Evolutionary conservation across 2,329 filamentous ascomycete genomes (phyloP), one percentile per base, ranked within the genome.

Genomic region (Apiospora kogelbergensis): DNA sequence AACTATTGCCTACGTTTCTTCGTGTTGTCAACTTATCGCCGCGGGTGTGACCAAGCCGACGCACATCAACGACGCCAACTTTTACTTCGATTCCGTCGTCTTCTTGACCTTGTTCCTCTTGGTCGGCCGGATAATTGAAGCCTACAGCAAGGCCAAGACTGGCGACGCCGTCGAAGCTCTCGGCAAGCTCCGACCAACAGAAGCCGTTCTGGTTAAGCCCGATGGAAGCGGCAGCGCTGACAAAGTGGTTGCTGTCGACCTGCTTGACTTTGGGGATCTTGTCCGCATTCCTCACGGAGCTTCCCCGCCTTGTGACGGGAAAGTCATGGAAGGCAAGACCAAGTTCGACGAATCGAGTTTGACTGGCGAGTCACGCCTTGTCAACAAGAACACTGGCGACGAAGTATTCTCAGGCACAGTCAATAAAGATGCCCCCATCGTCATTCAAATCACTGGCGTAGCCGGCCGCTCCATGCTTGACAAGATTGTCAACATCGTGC

Each of bases 61-160:
- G 2, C 74, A 77, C 66, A 78, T 83, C 66, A 81, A 84, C 42
- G 83, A 85, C 64, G 81, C 86, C 20, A 85, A 86, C 66, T 89
- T 91, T 22, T 98, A 97, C 79, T 98, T 97, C 77, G 95, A 98
- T 78, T 94, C 94, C 0, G 95, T 98, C 1, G 93, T 97, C 2
- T 97, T 98, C 72, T 79, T 98, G 68, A 97, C 95, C 0, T 85
- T 98, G 71, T 98, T 98, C 78, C 86, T 98, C 26, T 88, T 98
- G 1, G 79, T 86, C 41, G 90, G 91, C 1, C 85, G 91, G n/a
- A 86, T 92, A 64, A 89, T 95, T 15, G 95, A 98, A 82, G 91
- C 93, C 0, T 97, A 96, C 82, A 97, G 93, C 84, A 97, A 97
- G 80, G 91, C 94, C 0, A 95, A 92, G 76, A 94, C 95, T 0